Evolutionary conservation across 148 eudicot genomes (phyloP), one percentile per base, ranked within the genome.

Genomic region (Fagopyrum homotropicum): DNA sequence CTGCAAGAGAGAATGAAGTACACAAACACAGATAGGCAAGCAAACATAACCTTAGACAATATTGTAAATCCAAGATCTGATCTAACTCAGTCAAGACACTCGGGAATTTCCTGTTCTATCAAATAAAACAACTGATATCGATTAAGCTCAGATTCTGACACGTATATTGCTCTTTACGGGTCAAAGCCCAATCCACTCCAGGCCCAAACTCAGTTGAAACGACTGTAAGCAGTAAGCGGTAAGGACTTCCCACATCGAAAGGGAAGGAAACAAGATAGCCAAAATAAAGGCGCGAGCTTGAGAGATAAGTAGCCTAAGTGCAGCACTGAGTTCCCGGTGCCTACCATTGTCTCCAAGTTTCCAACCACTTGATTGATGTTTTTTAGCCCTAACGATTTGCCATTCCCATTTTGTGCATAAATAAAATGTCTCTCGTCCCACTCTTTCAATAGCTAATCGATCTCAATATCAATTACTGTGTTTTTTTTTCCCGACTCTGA

Each of bases 201-300:
- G 40, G 40, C 40, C 40, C 40, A 35, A 35, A 35, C 40, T 35
- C 40, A 2, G 40, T 35, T 35, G 40, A 35, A 35, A 35, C 40
- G 40, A 35, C 40, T 35, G 40, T 2, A 35, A 35, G 40, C 3
- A 1, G 4, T 12, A 52, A 52, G 56, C 56, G 56, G 52, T 49
- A 10, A 49, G 7, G 40, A 35, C 2, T 49, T 66, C 71, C 71
- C 71, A 66, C 71, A 66, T 66, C 71, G 71, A 15, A 61, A 4
- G 16, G 15, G 16, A 2, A 64, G 16, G 15, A 64, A 35, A 14
- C 19, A 8, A 64, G 45, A 64, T 8, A 40, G 5, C 6, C 6
- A 40, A 3, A 14, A 35, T 64, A 64, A 4, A 40, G 6, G 0
- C 0, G 19, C 7, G 9, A 64, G 9, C 8, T 40, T 12, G 70